phyloP scores from a whole-genome alignment of 2,329 filamentous ascomycete genomes.

The Stachybotrys echinatus region DNA sequence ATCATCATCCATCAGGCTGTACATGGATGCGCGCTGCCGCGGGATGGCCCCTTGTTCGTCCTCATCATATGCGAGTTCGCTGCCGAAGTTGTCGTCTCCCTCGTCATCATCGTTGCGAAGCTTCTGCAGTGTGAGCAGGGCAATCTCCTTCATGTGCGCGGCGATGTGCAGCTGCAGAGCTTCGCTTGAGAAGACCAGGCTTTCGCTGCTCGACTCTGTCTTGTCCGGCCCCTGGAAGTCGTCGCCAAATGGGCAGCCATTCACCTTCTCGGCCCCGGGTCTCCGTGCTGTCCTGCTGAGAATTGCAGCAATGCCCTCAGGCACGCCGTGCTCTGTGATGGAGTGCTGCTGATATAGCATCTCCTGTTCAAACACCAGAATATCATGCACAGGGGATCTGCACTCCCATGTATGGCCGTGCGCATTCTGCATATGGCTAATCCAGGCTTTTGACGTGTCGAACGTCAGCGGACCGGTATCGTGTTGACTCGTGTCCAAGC shows the following conservation, averaged over 20 bases:
- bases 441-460: too few species aligned
- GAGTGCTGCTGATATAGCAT: too few species aligned
- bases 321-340: too few species aligned
- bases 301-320: too few species aligned
- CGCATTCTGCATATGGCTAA: too few species aligned
- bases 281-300: constrained; percentile 18
- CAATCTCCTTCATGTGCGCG: constrained; percentile 23
- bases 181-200: constrained; percentile 15
- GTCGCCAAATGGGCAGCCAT: constrained; percentile 20
- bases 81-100: constrained; percentile 13
- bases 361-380: too few species aligned
- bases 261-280: constrained; percentile 14
- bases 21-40: constrained; percentile 19
- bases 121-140: constrained; percentile 23
- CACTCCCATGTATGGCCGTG: too few species aligned
- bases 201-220: constrained; percentile 10
- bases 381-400: too few species aligned
- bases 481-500: too few species aligned
- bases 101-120: constrained; percentile 17
- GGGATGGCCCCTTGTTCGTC: constrained; percentile 9
- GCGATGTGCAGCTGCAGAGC: constrained; percentile 21
- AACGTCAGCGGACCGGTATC: too few species aligned
- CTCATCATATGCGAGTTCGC: constrained; percentile 18
- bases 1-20: constrained; percentile 21
- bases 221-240: constrained; percentile 16